These are phyloP conservation scores for Diaporthe destruens DNA, from an alignment of 2,329 filamentous ascomycete genomes.

Conservation along the genomic window DNA sequence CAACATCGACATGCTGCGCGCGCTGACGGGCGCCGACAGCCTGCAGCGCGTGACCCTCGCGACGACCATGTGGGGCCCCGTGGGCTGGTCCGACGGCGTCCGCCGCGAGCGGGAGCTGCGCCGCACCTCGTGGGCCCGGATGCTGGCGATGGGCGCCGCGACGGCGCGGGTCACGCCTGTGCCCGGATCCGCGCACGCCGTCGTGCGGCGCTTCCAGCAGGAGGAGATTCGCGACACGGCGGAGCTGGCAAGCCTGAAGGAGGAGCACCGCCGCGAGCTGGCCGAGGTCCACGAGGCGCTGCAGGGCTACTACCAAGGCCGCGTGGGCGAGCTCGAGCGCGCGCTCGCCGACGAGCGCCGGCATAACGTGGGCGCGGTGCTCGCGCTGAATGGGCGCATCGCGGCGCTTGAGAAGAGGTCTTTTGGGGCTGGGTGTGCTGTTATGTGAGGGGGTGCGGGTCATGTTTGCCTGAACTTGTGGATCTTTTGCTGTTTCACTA, in stretches of 20 bases:
- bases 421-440: slow-evolving; percentile 40
- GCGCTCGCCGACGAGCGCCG: slow-evolving; percentile 47
- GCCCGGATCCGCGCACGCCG: too few relatives aligned
- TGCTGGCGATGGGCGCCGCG: slow-evolving; percentile 50
- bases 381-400: slow-evolving; percentile 46
- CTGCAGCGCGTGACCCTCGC: slow-evolving; percentile 56
- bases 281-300: slow-evolving; percentile 62
- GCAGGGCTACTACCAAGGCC: slow-evolving; percentile 46
- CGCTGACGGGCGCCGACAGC: slow-evolving; percentile 56
- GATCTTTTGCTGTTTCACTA: too few relatives aligned
- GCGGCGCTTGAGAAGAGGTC: slow-evolving; percentile 44
- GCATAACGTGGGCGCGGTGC: slow-evolving; percentile 47
- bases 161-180: slow-evolving; percentile 41
- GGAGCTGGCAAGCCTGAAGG: slow-evolving; percentile 67
- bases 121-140: too few relatives aligned
- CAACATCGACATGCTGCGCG: slow-evolving; percentile 59
- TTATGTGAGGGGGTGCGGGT: slow-evolving; percentile 44
- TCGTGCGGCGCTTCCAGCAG: too few relatives aligned
- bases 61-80: slow-evolving; percentile 61
- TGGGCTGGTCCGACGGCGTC: too few relatives aligned
- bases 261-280: slow-evolving; percentile 70
- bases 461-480: too few relatives aligned
- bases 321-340: slow-evolving; percentile 46
- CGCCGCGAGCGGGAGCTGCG: too few relatives aligned
- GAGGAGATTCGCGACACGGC: too few relatives aligned